Conservation (phyloP, 2,329 filamentous ascomycete species). For the Pyrenophora tritici-repentis region DNA sequence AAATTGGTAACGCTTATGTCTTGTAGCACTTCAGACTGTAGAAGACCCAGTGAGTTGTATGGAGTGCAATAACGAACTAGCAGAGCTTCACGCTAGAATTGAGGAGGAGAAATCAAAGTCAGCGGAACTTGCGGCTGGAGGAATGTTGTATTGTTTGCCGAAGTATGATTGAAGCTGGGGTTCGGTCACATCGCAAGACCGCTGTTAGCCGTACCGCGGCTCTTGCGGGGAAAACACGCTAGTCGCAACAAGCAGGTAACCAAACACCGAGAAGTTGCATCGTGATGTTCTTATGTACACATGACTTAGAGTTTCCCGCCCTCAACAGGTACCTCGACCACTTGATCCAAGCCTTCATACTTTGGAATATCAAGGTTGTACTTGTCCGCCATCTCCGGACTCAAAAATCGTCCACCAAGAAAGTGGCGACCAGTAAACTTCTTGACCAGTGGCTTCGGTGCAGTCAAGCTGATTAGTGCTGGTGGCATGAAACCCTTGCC, state of each 20-base stretch:
- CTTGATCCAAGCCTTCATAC: conserved; percentile 86
- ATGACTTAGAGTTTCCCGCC: conserved; percentile 23
- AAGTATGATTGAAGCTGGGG: conserved; percentile 21
- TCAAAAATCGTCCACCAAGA: conserved; percentile 86
- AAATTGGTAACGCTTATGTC: no score
- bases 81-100: not conserved
- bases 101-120: not conserved
- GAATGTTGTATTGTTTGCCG: conserved; percentile 20
- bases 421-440: conserved; percentile 89
- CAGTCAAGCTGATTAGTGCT: conserved; percentile 84
- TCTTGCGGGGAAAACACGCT: conserved; percentile 20
- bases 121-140: not conserved
- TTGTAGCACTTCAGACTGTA: no score
- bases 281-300: not conserved
- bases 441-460: conserved; percentile 86
- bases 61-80: not conserved
- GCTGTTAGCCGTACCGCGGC: conserved; percentile 33
- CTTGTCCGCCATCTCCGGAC: conserved; percentile 76
- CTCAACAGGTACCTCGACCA: conserved; percentile 71
- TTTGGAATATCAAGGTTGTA: conserved; percentile 82
- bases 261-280: not conserved
- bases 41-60: not conserved
- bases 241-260: conserved; percentile 17
- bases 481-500: conserved; percentile 81
- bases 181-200: conserved; percentile 28